A percentile compares a stretch with the other conserved stretches of the same genome.
Conservation (phyloP, 208 protist genomes). For the Leishmania major region DNA sequence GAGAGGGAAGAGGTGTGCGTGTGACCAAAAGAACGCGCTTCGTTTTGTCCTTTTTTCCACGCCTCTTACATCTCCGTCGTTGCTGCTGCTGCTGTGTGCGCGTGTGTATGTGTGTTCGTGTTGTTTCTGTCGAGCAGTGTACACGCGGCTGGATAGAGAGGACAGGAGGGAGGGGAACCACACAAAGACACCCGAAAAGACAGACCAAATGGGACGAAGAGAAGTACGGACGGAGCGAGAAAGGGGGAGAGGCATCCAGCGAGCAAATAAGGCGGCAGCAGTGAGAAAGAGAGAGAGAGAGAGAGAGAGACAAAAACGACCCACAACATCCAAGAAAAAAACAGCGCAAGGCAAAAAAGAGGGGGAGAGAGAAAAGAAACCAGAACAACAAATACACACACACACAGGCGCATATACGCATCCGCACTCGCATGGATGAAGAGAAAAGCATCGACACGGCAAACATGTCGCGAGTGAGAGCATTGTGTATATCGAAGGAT, state of each 20-base stretch:
- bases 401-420: background rate
- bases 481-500: too few relatives aligned
- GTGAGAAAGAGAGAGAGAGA: conserved; percentile 12
- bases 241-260: background rate
- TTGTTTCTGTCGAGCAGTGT: background rate
- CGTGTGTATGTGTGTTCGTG: background rate
- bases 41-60: background rate
- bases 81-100: too few relatives aligned
- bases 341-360: background rate
- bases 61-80: background rate
- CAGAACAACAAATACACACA: background rate
- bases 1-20: background rate
- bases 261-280: conserved; percentile 2
- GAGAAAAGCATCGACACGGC: too few relatives aligned
- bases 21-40: background rate
- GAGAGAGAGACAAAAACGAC: background rate
- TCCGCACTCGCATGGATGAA: too few relatives aligned
- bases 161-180: too few relatives aligned
- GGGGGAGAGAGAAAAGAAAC: background rate
- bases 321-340: background rate
- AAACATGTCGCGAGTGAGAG: too few relatives aligned
- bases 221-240: background rate
- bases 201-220: background rate
- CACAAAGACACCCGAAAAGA: background rate
- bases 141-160: background rate